Evolutionary conservation across 176 grass and related monocot species (phyloP).

Genomic region (Avena insularis): DNA sequence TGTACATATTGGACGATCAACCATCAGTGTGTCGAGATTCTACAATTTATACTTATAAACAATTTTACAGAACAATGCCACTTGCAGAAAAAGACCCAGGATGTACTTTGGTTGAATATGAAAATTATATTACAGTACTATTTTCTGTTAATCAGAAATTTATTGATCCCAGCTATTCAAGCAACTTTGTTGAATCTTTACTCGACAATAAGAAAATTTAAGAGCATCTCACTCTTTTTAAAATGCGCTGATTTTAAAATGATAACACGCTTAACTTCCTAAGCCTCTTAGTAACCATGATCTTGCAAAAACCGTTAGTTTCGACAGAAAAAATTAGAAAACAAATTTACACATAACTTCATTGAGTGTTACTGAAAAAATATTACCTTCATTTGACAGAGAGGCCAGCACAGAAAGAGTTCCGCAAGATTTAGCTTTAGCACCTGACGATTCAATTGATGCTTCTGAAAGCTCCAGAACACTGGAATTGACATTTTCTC

Average conservation of each 20-base stretch:
- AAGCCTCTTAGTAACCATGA: constrained; percentile 1
- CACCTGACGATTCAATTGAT: constrained; percentile 82
- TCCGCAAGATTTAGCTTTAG: constrained; percentile 94
- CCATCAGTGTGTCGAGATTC: neutral
- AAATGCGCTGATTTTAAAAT: neutral
- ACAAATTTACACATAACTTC: no score
- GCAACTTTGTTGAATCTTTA: constrained; percentile 3
- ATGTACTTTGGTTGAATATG: constrained; percentile 11
- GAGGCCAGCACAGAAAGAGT: constrained; percentile 66
- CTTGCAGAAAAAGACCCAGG: neutral
- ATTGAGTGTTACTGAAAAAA: neutral
- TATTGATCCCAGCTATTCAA: neutral
- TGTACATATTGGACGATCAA: constrained; percentile 2
- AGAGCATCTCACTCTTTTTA: constrained; percentile 10
- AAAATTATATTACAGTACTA: neutral
- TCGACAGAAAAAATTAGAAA: no score
- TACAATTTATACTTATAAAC: neutral
- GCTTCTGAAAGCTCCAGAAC: constrained; percentile 77
- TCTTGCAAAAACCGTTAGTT: neutral
- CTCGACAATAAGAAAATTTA: constrained; percentile 8
- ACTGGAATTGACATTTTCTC: constrained; percentile 32
- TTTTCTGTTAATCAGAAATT: constrained; percentile 4
- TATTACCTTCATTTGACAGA: constrained; percentile 79
- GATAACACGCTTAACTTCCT: neutral
- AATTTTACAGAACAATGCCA: neutral